A percentile compares a stretch with the other conserved stretches of the same genome.
phyloP scores from a whole-genome alignment of 2,329 filamentous ascomycete genomes.

The Xylaria multiplex region DNA sequence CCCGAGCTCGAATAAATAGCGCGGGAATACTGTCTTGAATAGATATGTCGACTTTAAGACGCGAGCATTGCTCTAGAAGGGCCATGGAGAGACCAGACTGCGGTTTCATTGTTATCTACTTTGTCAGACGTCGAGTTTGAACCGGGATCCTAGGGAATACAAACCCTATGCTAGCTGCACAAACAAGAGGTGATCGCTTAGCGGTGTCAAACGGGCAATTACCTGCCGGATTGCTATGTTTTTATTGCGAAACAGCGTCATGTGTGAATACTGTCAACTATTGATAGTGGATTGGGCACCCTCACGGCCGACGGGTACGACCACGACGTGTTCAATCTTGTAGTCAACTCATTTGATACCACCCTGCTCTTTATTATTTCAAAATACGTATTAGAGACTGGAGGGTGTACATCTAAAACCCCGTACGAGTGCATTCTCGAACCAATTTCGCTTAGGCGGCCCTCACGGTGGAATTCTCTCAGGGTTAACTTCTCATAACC shows the following conservation, averaged over 20 bases:
- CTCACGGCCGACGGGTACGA: too few species aligned
- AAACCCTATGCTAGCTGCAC: not conserved
- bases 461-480: too few species aligned
- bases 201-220: not conserved
- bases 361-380: slow-evolving; percentile 1
- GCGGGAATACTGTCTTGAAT: not conserved
- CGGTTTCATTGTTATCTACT: not conserved
- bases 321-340: too few species aligned
- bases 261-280: not conserved
- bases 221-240: too few species aligned
- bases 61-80: not conserved
- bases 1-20: not conserved
- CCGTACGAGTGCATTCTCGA: not conserved
- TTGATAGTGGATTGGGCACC: not conserved
- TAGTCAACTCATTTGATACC: slow-evolving; percentile 5
- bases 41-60: not conserved
- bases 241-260: too few species aligned
- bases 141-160: too few species aligned
- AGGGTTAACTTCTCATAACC: too few species aligned
- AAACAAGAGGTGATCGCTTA: too few species aligned
- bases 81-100: not conserved
- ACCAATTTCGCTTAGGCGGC: not conserved
- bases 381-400: not conserved
- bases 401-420: not conserved
- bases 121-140: not conserved